Evolutionary conservation across 768 basidiomycete species (phyloP).

Genomic region (Mycena filopes): DNA sequence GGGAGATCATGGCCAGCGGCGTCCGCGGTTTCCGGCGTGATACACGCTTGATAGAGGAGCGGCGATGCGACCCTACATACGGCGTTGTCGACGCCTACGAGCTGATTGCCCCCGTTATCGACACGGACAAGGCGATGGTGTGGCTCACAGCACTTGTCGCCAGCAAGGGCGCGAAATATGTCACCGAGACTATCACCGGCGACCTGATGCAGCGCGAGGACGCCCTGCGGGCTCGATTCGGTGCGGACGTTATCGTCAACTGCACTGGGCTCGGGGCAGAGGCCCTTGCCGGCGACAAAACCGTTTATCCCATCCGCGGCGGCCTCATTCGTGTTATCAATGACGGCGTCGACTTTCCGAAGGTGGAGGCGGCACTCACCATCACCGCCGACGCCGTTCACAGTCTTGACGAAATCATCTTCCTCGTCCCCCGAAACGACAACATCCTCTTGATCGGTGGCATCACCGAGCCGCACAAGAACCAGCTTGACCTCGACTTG

Average conservation of each 20-base stretch:
- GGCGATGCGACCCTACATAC: constrained; percentile 39
- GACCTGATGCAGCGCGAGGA: constrained; percentile 43
- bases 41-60: constrained; percentile 37
- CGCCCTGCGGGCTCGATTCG: constrained; percentile 38
- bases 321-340: constrained; percentile 49
- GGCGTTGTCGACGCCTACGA: constrained; percentile 50
- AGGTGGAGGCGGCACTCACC: constrained; percentile 44
- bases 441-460: constrained; percentile 47
- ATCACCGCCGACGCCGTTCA: constrained; percentile 42
- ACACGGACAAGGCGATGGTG: constrained; percentile 49
- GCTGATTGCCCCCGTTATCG: constrained; percentile 47
- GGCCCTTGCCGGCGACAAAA: constrained; percentile 46
- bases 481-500: constrained; percentile 40
- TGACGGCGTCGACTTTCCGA: constrained; percentile 48
- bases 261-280: constrained; percentile 47
- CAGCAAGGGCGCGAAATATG: constrained; percentile 42
- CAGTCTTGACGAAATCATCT: constrained; percentile 44
- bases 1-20: constrained; percentile 36
- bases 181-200: constrained; percentile 44
- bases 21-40: constrained; percentile 42
- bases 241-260: constrained; percentile 47
- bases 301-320: constrained; percentile 50
- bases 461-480: constrained; percentile 40
- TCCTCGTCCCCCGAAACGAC: constrained; percentile 50
- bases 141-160: constrained; percentile 42